A percentile compares a stretch with the other conserved stretches of the same genome.
These are phyloP conservation scores for Verticillium dahliae DNA, from an alignment of 2,329 filamentous ascomycete genomes.

Conservation along the genomic window DNA sequence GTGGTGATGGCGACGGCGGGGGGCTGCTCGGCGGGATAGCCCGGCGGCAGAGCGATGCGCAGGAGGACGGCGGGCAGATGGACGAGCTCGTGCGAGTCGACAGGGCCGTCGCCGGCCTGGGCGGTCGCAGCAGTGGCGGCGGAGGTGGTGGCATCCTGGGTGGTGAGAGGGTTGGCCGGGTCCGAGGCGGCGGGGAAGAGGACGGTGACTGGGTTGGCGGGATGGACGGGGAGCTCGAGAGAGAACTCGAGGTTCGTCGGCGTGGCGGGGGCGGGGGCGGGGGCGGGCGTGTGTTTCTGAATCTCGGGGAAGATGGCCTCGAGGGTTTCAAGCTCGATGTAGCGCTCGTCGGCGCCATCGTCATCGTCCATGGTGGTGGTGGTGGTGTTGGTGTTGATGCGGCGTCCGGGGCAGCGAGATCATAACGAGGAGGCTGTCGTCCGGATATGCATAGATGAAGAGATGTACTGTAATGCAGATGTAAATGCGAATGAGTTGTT, in stretches of 20 bases:
- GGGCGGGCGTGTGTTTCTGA: constrained; percentile 30
- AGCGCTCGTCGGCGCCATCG: constrained; percentile 42
- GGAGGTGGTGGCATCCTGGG: constrained; percentile 2
- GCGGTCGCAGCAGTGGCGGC: too few relatives aligned
- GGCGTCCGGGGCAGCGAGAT: neutral
- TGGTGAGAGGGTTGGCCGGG: constrained; percentile 5
- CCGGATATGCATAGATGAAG: neutral
- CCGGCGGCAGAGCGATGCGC: constrained; percentile 45
- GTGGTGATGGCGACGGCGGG: constrained; percentile 46
- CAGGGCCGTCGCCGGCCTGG: constrained; percentile 2
- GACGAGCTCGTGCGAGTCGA: constrained; percentile 43
- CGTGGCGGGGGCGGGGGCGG: constrained; percentile 26
- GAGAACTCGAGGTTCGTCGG: constrained; percentile 26
- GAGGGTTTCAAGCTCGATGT: constrained; percentile 53
- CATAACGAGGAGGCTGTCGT: neutral
- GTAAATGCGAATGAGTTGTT: too few relatives aligned
- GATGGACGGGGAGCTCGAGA: constrained; percentile 52
- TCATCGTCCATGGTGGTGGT: constrained; percentile 28
- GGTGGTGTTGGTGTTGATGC: neutral
- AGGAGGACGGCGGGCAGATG: constrained; percentile 54
- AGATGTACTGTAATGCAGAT: neutral
- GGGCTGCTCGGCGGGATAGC: constrained; percentile 49
- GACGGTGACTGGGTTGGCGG: constrained; percentile 48
- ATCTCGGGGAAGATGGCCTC: constrained; percentile 64
- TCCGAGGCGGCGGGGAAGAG: constrained; percentile 42